Conservation (phyloP, 345 rosid genomes). For the Psidium friedrichsthalianum region DNA sequence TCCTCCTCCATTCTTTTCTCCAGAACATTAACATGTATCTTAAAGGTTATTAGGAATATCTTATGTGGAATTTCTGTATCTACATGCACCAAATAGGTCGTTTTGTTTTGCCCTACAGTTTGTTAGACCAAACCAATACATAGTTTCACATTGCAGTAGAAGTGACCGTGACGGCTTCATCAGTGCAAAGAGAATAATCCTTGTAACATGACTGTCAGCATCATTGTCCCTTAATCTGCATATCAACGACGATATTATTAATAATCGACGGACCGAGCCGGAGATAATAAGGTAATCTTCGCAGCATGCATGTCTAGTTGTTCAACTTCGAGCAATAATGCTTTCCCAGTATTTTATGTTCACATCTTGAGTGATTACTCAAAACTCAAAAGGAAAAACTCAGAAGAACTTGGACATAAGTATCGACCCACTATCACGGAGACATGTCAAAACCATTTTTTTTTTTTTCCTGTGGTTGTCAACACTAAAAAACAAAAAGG, state of each 20-base stretch:
- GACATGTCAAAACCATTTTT: too few relatives aligned
- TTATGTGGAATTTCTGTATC: background rate
- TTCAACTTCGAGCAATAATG: background rate
- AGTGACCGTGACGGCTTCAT: background rate
- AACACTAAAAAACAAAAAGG: background rate
- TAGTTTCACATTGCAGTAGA: background rate
- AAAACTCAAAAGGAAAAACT: background rate
- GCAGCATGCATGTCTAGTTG: background rate
- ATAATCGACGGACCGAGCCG: background rate
- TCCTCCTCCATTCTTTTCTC: background rate
- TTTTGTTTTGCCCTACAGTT: background rate
- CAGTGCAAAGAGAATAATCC: background rate
- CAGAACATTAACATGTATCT: too few relatives aligned
- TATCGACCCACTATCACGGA: background rate
- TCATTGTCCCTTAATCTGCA: background rate
- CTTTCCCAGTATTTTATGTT: slow-evolving; percentile 2
- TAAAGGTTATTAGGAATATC: too few relatives aligned
- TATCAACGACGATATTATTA: background rate
- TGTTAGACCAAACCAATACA: background rate
- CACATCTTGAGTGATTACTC: background rate
- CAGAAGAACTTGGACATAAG: background rate
- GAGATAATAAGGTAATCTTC: background rate
- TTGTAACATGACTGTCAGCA: background rate
- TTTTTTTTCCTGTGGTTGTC: slow-evolving; percentile 1
- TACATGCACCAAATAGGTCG: background rate